Evolutionary conservation across 352 stramenopile genomes (phyloP).

Genomic region (Phytophthora cactorum): DNA sequence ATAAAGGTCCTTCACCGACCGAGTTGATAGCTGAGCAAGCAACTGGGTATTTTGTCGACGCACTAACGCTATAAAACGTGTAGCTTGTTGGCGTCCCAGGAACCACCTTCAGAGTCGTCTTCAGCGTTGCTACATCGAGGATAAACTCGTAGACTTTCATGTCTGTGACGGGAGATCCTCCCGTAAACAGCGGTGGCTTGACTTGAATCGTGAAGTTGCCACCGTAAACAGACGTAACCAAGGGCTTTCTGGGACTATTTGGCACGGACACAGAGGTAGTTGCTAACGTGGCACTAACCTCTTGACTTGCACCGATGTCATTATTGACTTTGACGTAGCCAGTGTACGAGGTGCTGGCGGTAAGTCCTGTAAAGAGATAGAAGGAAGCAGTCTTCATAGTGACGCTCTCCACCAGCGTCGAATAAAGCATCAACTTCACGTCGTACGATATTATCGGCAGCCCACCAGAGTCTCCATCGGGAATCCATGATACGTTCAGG

Average conservation of each 20-base stretch:
- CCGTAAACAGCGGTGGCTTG: slow-evolving; percentile 41
- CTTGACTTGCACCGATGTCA: slow-evolving; percentile 38
- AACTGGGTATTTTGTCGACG: slow-evolving; percentile 45
- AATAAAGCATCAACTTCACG: slow-evolving; percentile 33
- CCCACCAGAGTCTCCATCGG: slow-evolving; percentile 55
- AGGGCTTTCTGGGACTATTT: slow-evolving; percentile 30
- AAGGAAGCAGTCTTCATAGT: slow-evolving; percentile 26
- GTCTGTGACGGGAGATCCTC: slow-evolving; percentile 39
- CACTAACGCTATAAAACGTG: slow-evolving; percentile 39
- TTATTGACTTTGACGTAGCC: slow-evolving; percentile 44
- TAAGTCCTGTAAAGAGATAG: slow-evolving; percentile 48
- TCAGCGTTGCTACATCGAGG: slow-evolving; percentile 20
- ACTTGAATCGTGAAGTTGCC: slow-evolving; percentile 70
- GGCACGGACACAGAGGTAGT: slow-evolving; percentile 36
- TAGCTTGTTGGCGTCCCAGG: slow-evolving; percentile 11
- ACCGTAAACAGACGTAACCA: slow-evolving; percentile 49
- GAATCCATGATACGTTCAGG: slow-evolving; percentile 44
- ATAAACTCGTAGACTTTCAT: slow-evolving; percentile 54
- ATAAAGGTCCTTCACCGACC: slow-evolving; percentile 41
- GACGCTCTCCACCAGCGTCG: slow-evolving; percentile 11
- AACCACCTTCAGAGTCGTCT: slow-evolving; percentile 31
- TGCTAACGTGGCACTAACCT: slow-evolving; percentile 17
- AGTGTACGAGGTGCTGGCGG: slow-evolving; percentile 39
- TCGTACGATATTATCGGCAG: slow-evolving; percentile 46
- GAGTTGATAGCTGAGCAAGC: slow-evolving; percentile 48